phyloP scores from a whole-genome alignment of 345 rosid genomes.

The Combretum micranthum region DNA sequence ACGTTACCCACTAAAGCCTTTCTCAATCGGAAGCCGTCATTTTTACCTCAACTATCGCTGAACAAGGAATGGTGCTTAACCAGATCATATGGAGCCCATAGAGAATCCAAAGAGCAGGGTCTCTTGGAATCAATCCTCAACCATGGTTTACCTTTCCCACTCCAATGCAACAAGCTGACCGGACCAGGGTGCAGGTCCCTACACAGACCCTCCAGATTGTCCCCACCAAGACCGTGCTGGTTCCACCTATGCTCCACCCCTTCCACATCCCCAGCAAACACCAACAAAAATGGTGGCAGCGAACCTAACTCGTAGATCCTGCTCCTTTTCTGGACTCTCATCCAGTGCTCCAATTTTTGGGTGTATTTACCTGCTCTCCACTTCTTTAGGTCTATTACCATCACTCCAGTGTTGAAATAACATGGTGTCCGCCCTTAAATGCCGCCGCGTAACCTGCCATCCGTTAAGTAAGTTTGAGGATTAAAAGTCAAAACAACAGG shows the following conservation, averaged over 20 bases:
- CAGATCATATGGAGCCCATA: conserved; percentile 78
- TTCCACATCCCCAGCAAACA: conserved; percentile 76
- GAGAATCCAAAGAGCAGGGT: conserved; percentile 55
- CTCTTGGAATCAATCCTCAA: conserved; percentile 53
- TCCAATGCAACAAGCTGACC: conserved; percentile 85
- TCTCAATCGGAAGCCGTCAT: too few relatives aligned
- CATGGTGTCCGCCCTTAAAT: conserved; percentile 43
- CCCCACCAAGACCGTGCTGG: conserved; percentile 89
- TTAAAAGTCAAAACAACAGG: too few relatives aligned
- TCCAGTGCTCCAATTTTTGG: conserved; percentile 63
- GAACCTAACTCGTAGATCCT: conserved; percentile 87
- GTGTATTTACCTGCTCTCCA: conserved; percentile 70
- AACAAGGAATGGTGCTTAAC: conserved; percentile 44
- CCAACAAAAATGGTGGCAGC: conserved; percentile 75
- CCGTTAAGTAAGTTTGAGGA: too few relatives aligned
- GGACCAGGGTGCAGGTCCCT: conserved; percentile 72
- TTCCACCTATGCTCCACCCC: conserved; percentile 85
- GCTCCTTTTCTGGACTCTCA: conserved; percentile 57
- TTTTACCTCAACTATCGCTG: conserved; percentile 36
- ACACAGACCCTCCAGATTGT: conserved; percentile 67
- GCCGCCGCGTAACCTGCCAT: conserved; percentile 23
- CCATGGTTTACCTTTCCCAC: conserved; percentile 93
- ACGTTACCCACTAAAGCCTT: too few relatives aligned
- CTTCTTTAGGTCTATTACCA: conserved; percentile 72
- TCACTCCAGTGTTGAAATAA: conserved; percentile 90